Base-by-base conservation (phyloP, 257 asterid genomes). In the Scutellaria baicalensis region DNA sequence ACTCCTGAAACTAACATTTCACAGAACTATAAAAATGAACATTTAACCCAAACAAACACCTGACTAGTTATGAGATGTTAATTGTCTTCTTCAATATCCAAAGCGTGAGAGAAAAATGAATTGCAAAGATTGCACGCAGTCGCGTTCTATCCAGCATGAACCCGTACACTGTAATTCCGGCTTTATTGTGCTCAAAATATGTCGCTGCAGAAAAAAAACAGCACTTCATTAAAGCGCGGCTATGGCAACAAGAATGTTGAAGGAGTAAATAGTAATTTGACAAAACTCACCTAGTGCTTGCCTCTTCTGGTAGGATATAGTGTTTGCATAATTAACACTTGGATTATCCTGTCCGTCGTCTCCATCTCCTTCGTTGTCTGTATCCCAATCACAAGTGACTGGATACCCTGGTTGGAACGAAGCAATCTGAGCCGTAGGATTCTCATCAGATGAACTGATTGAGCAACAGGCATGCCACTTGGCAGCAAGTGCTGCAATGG, bases 401-500 rank as follows among this genome's bases (percentile, higher is more conserved):
- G 77, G 68, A 73, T 31, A 67, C n/a, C 66, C 66, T 2, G 64
- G 18, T 57, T 35, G 72, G 55, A 79, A 78, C 1, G 86, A 50
- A 27, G 48, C 17, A 48, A 71, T 71, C 78, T 66, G 87, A 65
- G 79, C 54, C 1, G 14, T 56, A 0, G 91, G 88, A 75, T 82
- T 85, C 27, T 71, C 89, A 7, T 88, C 95, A 9, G 84, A 82
- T 1, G 91, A 66, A 59, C 75, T 80, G 33, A 90, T 80, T 2
- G 98, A 85, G 11, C 97, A 89, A 71, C 92, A 90, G 1, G 85
- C 96, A 40, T 93, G 96, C 98, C 98, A 93, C 62, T 93, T 90
- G 9, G 98, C 89, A 2, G 97, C 97, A 48, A 90, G 85, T 5
- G 91, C 80, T 3, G 97, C 81, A 6, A 93, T 75, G 0, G 96